Evolutionary conservation across 306 rosid species (phyloP).

Genomic region (Ziziphus jujuba): DNA sequence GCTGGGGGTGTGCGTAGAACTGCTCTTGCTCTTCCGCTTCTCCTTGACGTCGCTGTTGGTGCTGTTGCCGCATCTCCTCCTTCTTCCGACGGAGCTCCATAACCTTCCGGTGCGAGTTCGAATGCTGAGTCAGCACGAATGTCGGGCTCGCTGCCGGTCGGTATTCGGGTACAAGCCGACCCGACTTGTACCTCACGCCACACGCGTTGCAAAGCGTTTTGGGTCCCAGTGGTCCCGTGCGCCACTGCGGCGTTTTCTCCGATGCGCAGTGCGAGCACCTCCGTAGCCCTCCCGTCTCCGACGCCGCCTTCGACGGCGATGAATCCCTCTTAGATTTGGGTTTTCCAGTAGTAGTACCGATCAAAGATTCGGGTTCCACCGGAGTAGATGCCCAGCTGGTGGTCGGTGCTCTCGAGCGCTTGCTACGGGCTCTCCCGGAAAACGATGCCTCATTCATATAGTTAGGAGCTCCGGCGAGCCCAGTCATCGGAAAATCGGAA

Average conservation of each 20-base stretch:
- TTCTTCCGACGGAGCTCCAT: constrained; percentile 59
- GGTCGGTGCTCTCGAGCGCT: constrained; percentile 18
- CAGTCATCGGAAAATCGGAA: constrained; percentile 21
- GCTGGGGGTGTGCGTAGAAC: constrained; percentile 23
- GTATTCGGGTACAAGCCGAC: constrained; percentile 62
- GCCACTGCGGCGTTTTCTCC: constrained; percentile 70
- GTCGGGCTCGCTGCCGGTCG: constrained; percentile 68
- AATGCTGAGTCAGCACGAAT: constrained; percentile 56
- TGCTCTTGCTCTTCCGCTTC: constrained; percentile 16
- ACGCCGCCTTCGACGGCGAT: not conserved
- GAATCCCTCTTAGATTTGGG: constrained; percentile 1
- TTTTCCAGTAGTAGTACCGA: not conserved
- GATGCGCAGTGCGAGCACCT: constrained; percentile 60
- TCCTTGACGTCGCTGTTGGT: not conserved
- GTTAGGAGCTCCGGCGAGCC: not conserved
- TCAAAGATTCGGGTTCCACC: not conserved
- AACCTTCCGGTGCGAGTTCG: constrained; percentile 73
- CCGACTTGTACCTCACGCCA: constrained; percentile 66
- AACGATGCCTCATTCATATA: constrained; percentile 29
- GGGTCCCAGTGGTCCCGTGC: constrained; percentile 70
- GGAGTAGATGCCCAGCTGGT: not conserved
- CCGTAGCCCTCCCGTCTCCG: not conserved
- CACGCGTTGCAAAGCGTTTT: constrained; percentile 72
- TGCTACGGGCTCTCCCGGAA: constrained; percentile 33
- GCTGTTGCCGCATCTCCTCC: constrained; percentile 21